Conservation (phyloP, 2,329 filamentous ascomycete genomes). For the Cladorrhinum sp. region DNA sequence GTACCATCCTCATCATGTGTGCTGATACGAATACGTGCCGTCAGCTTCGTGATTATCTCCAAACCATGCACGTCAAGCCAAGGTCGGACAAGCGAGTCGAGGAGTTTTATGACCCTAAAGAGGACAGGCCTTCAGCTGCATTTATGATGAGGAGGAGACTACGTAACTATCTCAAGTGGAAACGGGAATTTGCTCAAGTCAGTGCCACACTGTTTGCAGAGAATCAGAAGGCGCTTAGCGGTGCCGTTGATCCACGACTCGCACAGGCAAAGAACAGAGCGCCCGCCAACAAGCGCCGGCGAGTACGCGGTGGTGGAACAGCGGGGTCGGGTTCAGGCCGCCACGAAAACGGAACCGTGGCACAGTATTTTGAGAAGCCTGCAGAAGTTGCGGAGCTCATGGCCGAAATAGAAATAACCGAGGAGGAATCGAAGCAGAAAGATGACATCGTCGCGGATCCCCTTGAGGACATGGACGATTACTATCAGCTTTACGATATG, state of each 20-base stretch:
- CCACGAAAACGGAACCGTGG: slow-evolving; percentile 69
- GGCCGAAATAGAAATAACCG: slow-evolving; percentile 77
- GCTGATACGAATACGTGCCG: slow-evolving; percentile 80
- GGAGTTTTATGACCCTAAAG: slow-evolving; percentile 48
- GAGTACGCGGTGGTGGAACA: slow-evolving; percentile 74
- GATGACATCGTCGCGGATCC: slow-evolving; percentile 72
- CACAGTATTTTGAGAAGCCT: slow-evolving; percentile 78
- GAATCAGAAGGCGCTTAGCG: slow-evolving; percentile 72
- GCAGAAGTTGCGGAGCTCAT: slow-evolving; percentile 78
- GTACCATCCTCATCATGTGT: slow-evolving; percentile 95
- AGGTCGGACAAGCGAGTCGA: slow-evolving; percentile 45
- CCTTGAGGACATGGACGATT: slow-evolving; percentile 86
- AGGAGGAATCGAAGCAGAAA: slow-evolving; percentile 72
- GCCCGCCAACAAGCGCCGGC: slow-evolving; percentile 80
- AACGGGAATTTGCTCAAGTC: slow-evolving; percentile 81
- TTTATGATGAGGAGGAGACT: slow-evolving; percentile 90
- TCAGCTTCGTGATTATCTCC: slow-evolving; percentile 86
- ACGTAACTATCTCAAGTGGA: slow-evolving; percentile 86
- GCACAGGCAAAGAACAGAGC: slow-evolving; percentile 50
- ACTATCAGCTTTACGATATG: slow-evolving; percentile 89
- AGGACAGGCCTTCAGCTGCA: slow-evolving; percentile 66
- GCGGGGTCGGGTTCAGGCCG: slow-evolving; percentile 58
- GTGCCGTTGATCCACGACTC: slow-evolving; percentile 57
- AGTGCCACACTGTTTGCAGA: slow-evolving; percentile 75
- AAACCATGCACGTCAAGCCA: slow-evolving; percentile 78